Evolutionary conservation across 2,329 filamentous ascomycete genomes (phyloP).

Genomic region (Colletotrichum australisinense): DNA sequence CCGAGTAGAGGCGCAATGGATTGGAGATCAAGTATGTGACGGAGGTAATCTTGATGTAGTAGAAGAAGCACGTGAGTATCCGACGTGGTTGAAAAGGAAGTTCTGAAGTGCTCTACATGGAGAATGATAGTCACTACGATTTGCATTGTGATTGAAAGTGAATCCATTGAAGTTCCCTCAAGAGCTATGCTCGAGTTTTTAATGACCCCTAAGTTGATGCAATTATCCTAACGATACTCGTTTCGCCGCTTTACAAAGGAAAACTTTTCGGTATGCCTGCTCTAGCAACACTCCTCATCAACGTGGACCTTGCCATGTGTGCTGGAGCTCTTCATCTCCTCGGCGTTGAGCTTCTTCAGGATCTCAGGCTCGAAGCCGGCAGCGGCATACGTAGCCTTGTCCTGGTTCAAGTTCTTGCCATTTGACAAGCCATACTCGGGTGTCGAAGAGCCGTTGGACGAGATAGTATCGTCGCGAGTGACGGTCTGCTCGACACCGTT

Average conservation of each 20-base stretch:
- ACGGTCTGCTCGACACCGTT: conserved; percentile 1
- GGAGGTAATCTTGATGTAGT: too few relatives aligned
- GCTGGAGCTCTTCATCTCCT: not conserved
- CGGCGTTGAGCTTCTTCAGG: conserved; percentile 1
- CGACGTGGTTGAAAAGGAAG: too few relatives aligned
- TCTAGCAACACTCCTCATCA: conserved; percentile 11
- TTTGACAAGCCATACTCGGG: conserved; percentile 23
- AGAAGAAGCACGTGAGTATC: too few relatives aligned
- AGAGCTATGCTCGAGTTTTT: not conserved
- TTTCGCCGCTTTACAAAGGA: not conserved
- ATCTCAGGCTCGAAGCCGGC: not conserved
- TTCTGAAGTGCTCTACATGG: too few relatives aligned
- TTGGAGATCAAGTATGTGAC: too few relatives aligned
- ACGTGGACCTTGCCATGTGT: not conserved
- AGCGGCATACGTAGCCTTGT: not conserved
- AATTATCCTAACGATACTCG: not conserved
- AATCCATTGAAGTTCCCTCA: not conserved
- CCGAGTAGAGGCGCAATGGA: too few relatives aligned
- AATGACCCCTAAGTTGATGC: not conserved
- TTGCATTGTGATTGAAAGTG: too few relatives aligned
- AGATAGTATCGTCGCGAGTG: conserved; percentile 7
- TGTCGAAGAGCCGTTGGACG: conserved; percentile 2
- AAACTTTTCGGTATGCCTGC: not conserved
- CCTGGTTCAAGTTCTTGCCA: conserved; percentile 9
- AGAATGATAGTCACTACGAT: too few relatives aligned